Percentiles rank a stretch among this genome's conserved stretches.
These are phyloP conservation scores for Fomitiporia mediterranea DNA, from an alignment of 1,284 basidiomycete genomes.

Conservation along the genomic window DNA sequence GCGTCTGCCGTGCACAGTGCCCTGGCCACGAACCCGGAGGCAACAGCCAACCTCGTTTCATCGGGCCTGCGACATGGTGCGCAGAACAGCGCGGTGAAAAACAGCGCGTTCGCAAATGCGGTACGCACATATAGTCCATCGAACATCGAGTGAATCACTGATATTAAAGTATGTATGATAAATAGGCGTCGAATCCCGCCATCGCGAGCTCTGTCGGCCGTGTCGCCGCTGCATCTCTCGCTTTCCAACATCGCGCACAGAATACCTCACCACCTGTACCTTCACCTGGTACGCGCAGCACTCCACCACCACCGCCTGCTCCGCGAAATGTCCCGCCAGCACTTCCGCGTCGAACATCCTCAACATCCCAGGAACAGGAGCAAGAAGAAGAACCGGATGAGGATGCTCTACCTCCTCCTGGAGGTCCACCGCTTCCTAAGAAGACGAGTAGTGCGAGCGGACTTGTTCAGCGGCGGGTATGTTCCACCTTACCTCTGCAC, in stretches of 20 bases:
- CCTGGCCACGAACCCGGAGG: constrained; percentile 41
- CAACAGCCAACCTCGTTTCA: constrained; percentile 38
- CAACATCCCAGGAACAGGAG: not conserved
- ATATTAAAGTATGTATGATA: not conserved
- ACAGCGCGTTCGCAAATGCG: constrained; percentile 16
- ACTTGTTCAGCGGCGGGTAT: constrained; percentile 4
- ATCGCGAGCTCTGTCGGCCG: constrained; percentile 38
- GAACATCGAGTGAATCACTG: not conserved
- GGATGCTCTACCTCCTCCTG: constrained; percentile 11
- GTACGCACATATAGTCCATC: not conserved
- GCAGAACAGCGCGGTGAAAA: constrained; percentile 17
- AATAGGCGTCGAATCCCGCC: constrained; percentile 36
- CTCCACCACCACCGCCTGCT: constrained; percentile 28
- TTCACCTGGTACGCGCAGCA: constrained; percentile 38
- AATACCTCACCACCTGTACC: constrained; percentile 27
- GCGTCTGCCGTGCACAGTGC: constrained; percentile 46
- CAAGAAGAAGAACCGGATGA: constrained; percentile 2
- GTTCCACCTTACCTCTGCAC: not conserved
- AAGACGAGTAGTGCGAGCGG: not conserved
- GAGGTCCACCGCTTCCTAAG: constrained; percentile 29
- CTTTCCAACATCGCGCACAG: constrained; percentile 28
- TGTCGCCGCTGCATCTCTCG: constrained; percentile 47
- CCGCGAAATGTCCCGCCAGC: constrained; percentile 35
- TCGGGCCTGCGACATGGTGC: constrained; percentile 36
- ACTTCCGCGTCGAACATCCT: constrained; percentile 39